A percentile compares a stretch with the other conserved stretches of the same genome.
Evolutionary conservation across 148 eudicot species (phyloP).

Genomic region (Vaccinium vitisidaea): DNA sequence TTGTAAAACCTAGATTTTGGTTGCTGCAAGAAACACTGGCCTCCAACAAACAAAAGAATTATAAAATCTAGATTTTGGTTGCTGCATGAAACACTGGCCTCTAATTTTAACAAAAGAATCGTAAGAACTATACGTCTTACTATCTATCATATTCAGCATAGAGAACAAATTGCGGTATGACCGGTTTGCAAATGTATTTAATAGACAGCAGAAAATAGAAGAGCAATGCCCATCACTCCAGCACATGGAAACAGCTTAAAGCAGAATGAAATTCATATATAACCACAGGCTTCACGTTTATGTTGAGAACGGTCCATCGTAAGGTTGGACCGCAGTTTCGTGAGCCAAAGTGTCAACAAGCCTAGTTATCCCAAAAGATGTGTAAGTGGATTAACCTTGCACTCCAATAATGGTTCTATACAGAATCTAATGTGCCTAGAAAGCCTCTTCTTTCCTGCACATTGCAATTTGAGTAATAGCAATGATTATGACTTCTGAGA

Average conservation of each 20-base stretch:
- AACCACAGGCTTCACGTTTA: not conserved
- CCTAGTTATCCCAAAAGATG: not conserved
- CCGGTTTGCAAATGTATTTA: no score
- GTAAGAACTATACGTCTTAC: no score
- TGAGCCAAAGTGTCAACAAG: no score
- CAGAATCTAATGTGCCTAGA: not conserved
- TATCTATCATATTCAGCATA: no score
- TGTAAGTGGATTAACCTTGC: not conserved
- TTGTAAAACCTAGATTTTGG: not conserved
- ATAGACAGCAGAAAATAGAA: no score
- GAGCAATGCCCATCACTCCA: no score
- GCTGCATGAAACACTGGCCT: not conserved
- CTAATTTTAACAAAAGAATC: no score
- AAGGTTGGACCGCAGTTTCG: not conserved
- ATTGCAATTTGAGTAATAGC: not conserved
- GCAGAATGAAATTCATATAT: not conserved
- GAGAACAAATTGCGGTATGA: no score
- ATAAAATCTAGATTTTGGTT: not conserved
- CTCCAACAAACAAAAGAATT: not conserved
- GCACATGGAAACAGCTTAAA: no score
- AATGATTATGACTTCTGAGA: not conserved
- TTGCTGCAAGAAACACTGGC: not conserved
- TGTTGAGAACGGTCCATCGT: not conserved
- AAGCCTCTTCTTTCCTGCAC: not conserved
- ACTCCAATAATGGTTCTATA: not conserved